Percentiles rank a stretch among this genome's conserved stretches.
Evolutionary conservation across 306 rosid species (phyloP).

Genomic region (Dicorynia guianensis): DNA sequence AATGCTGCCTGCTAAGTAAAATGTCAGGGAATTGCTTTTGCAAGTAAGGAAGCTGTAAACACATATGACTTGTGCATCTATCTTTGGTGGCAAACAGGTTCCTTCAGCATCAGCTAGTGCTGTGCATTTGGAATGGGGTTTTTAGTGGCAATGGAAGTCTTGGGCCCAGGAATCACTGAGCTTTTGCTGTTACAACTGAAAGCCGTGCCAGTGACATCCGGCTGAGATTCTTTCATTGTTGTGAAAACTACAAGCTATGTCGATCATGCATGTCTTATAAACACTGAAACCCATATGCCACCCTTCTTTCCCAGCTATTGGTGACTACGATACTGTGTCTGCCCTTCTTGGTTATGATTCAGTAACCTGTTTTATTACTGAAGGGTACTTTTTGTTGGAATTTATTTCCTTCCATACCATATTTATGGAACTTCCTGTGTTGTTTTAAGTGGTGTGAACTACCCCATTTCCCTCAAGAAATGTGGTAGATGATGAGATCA

Average conservation of each 20-base stretch:
- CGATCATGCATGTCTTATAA: conserved; percentile 18
- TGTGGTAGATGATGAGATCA: too few species aligned
- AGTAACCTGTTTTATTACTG: conserved; percentile 25
- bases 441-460: not conserved
- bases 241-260: conserved; percentile 76
- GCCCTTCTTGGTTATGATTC: conserved; percentile 9
- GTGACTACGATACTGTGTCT: not conserved
- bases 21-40: too few species aligned
- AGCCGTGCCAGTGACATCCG: conserved; percentile 81
- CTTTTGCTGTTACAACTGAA: conserved; percentile 87
- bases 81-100: conserved; percentile 55
- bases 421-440: not conserved
- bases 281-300: conserved; percentile 2
- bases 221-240: conserved; percentile 83
- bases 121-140: conserved; percentile 96
- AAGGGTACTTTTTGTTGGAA: conserved; percentile 15
- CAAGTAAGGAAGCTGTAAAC: not conserved
- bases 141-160: conserved; percentile 82
- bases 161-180: conserved; percentile 77
- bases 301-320: not conserved
- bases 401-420: not conserved
- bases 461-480: not conserved
- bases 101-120: conserved; percentile 99
- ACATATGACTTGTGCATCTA: conserved; percentile 29
- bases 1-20: too few species aligned